Evolutionary conservation across 192 early-diverging fungal species (phyloP), one percentile per base, ranked within the genome.

Genomic region (Mortierella antarctica): DNA sequence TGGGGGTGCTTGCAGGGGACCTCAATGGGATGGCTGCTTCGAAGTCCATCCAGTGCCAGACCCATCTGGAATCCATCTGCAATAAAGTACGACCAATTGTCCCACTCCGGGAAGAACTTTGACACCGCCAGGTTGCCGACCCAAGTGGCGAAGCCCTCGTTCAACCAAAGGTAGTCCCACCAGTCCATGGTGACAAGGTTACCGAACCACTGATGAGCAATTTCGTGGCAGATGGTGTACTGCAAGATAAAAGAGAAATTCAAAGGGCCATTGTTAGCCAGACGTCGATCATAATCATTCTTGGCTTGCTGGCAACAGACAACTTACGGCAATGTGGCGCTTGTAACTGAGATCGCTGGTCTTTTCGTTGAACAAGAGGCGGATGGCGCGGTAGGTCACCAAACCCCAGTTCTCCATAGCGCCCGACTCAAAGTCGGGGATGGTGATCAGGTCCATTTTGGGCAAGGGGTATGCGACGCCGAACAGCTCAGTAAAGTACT

Each of bases 321-420:
- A 17, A 62, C 76, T 63, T 68, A 80, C 77, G 44, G 96, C 94
- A 70, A 96, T 92, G 39, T 87, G 84, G 83, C 95, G 89, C 86
- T 96, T 98, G 74, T 88, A 89, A 42, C 83, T 85, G 18, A 91
- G 89, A 69, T 89, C 89, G 41, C 94, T 92, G 13, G 83, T 88
- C 71, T 92, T 89, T 68, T 91, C 92, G 84, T 97, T 95, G 74
- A 92, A 93, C n/a, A 99, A 83, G 45, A 99, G 84, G 14, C 89
- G 90, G 18, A 93, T 88, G 41, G 94, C 91, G 54, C 96, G 90
- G 75, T 95, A 98, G 8, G 97, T 99, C 45, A 99, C 89, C 40
- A 98, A 84, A 66, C 97, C 97, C 97, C 97, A 99, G 87, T 98
- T 98, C 85, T 97, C 96, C 97, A 98, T 97, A 47, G 92, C 92